Evolutionary conservation across 257 asterid species (phyloP), one percentile per base, ranked within the genome.

Genomic region (Primulina huaijiensis): DNA sequence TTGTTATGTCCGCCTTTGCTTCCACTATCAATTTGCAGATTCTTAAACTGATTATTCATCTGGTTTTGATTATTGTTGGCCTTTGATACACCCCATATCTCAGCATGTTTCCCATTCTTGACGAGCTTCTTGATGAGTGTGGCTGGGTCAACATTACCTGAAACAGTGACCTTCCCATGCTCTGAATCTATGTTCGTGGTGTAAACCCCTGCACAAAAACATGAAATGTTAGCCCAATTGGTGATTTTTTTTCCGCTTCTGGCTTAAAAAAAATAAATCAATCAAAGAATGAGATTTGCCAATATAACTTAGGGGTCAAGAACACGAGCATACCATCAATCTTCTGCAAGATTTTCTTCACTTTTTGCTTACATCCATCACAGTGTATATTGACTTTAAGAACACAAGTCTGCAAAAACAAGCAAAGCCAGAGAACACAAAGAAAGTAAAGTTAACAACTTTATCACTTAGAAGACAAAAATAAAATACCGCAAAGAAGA

Each of bases 331-430:
- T 82, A 89, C 98, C 98, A 50, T 92, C 98, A 80, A 92, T 90
- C 84, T 90, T 92, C 82, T 92, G 96, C 84, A 92, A 74, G 84
- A 88, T 92, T 80, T 92, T 92, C 89, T 92, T 92, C 59, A 92
- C 98, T 78, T 88, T 88, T 4, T 84, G 85, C 81, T 88, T 92
- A 80, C 98, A 92, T 0, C 97, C 98, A 76, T 92, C 98, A 76
- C 98, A 90, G 89, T 92, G 98, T 69, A 92, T 90, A 78, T 88
- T 87, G 86, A 92, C 97, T 76, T 90, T 92, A 35, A 92, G 95
- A 17, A 82, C 97, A 84, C 97, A 92, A 70, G 96, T 92, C 98
- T 92, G 96, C 84, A 79, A 37, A 84, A 52, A 82, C 86, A 86
- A 82, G 88, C 88, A 83, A 82, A 85, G 68, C 72, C 87, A 82